Conservation (phyloP, 768 basidiomycete genomes). For the Suillus occidentalis region DNA sequence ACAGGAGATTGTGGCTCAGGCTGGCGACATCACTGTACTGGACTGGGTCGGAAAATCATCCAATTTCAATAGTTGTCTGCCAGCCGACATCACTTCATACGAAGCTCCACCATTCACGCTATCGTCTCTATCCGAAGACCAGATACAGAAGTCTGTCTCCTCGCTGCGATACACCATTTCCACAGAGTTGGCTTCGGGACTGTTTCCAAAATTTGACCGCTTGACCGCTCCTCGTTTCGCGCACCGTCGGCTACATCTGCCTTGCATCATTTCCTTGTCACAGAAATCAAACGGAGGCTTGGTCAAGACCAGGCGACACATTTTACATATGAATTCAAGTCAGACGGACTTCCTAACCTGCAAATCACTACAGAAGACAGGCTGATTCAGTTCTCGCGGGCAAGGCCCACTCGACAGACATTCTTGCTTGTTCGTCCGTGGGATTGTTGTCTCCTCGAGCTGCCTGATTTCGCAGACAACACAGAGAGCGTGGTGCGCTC, state of each 20-base stretch:
- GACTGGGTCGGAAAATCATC: slow-evolving; percentile 4
- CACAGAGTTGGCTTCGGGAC: neutral
- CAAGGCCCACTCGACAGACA: neutral
- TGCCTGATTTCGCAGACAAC: neutral
- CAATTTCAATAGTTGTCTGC: neutral
- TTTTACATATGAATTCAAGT: neutral
- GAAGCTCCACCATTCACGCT: neutral
- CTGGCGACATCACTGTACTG: slow-evolving; percentile 3
- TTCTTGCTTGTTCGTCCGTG: neutral
- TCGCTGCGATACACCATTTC: neutral
- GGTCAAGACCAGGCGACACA: slow-evolving; percentile 3
- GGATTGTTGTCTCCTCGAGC: neutral
- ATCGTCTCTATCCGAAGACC: neutral
- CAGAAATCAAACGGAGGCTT: slow-evolving; percentile 12
- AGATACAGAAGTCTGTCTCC: neutral
- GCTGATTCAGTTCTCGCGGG: neutral
- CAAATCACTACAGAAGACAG: neutral
- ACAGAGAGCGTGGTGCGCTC: neutral
- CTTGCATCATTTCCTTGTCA: neutral
- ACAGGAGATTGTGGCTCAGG: slow-evolving; percentile 4
- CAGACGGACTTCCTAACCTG: neutral
- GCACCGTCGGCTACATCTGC: neutral
- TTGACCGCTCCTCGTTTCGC: neutral
- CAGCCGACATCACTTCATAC: neutral
- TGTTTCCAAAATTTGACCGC: neutral